Base-by-base conservation (phyloP, 805 yeast species). In the Suhomyces faveliae region DNA sequence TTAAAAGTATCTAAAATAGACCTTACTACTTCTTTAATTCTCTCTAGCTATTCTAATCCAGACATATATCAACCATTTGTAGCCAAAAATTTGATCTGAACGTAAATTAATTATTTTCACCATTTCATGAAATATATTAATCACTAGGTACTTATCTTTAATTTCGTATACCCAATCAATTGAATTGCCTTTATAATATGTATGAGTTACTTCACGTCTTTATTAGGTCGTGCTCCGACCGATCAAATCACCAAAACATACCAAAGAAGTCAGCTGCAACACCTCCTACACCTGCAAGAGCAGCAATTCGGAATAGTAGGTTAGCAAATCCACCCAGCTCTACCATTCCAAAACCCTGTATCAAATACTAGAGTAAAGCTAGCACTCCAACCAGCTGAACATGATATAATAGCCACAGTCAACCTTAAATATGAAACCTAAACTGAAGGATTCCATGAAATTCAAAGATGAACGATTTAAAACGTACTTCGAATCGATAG, bases 1-100 rank as follows among this genome's bases (percentile, higher is more conserved):
- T 56, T 78, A 71, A 46, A 11, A 17, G n/a, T n/a, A n/a, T n/a
- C n/a, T n/a, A n/a, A 19, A 33, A 33, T 33, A 33, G 37, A 33
- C 29, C 19, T 42, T 42, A 15, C 11, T 30, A 15, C 17, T 40
- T 20, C 7, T 24, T 41, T 33, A 33, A 33, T 33, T 33, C 37
- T 33, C 37, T 33, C 15, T 33, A 15, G 37, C 10, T 17, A 33
- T 17, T 33, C n/a, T 33, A 15, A 33, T 33, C 5, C 12, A 27
- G 13, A 27, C 15, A 27, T 5, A 27, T n/a, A n/a, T 27, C 30
- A 27, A n/a, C 30, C 15, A 27, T n/a, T 27, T 33, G 37, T 33
- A 33, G 37, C 37, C 27, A 24, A 24, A 24, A 24, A n/a, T n/a
- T n/a, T n/a, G n/a, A n/a, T n/a, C n/a, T n/a, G n/a, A n/a, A n/a